Evolutionary conservation across 2,329 filamentous ascomycete species (phyloP), one percentile per base, ranked within the genome.

Genomic region (Teratosphaeria pseudoeucalypti): DNA sequence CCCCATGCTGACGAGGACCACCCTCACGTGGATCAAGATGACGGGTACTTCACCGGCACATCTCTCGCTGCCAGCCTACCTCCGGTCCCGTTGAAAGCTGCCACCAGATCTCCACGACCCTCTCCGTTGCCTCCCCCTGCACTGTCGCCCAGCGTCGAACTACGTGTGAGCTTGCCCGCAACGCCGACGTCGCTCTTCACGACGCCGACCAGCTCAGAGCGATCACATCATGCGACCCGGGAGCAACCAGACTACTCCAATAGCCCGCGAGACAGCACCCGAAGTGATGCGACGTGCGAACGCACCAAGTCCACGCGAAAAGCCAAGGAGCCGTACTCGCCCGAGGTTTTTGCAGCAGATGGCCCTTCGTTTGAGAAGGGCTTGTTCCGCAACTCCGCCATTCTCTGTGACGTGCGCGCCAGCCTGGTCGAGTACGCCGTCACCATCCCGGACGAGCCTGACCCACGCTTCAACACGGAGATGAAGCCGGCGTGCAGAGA

Each of bases 351-450:
- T 26, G 43, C 16, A 19, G 5, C 43, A 27, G 32, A 43, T 19
- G 11, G 9, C n/a, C 59, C 47, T 3, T 34, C 37, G 7, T 79
- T 79, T 54, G 73, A 77, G 57, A 74, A 71, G 53, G 67, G 70
- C 27, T 73, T 77, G 0, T 77, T 77, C 54, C 72, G 74, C 7
- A 77, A 78, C 59, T 72, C 75, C 1, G 76, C 75, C 6, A 73
- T 77, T 9, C 64, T 79, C 4, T 78, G 77, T 62, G 76, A 78
- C 57, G 71, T 77, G 3, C 74, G 73, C 11, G 75, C 72, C 11
- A 70, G 58, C 14, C 60, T 72, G 1, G 73, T 78, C 16, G 76
- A 79, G 61, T 77, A 75, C 58, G 73, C 75, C 0, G 72, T 74
- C 37, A 66, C 68, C 32, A 68, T 73, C 6, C 70, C 72, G 1